Evolutionary conservation across 768 basidiomycete species (phyloP), one percentile per base, ranked within the genome.

Genomic region (Mycena haematopus): DNA sequence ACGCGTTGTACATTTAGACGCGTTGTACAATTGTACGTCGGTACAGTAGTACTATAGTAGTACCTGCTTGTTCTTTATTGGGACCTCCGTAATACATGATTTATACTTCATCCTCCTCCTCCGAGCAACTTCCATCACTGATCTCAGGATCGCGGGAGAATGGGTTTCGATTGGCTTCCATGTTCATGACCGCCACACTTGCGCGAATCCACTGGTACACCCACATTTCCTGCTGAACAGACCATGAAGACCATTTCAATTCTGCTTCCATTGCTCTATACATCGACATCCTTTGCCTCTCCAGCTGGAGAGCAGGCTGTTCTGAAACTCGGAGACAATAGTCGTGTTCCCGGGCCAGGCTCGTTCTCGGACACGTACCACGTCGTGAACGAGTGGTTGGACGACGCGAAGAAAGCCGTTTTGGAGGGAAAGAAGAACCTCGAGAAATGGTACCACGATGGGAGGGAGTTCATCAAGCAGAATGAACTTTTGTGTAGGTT

Each of bases 381-480:
- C 11, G 57, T 58, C 15, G 76, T 75, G 11, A 66, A 73, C 29
- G 75, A 80, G 46, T 79, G 77, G 69, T 58, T 85, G 7, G 75
- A 76, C 57, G 77, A 80, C 47, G 71, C 77, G 13, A 78, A 82
- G 73, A 79, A 79, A 68, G 71, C 75, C 5, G 76, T 82, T 49
- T 68, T 79, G 62, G 71, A 75, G 29, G 81, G 79, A 24, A 83
- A 80, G 74, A 74, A 79, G 55, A 82, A 81, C 56, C 67, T 86
- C 58, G 78, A 89, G 76, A 81, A 82, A 66, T 92, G 89, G 90
- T 69, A 77, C 29, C 81, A 88, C 56, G 75, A 84, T 22, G 90
- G 88, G 21, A 84, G 79, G 71, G 78, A 89, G 68, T 92, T 84
- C 69, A 80, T 92, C 58, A 84, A 86, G 71, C 84, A 92, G 83